Evolutionary conservation across 768 basidiomycete genomes (phyloP), one percentile per base, ranked within the genome.

Genomic region (Pulveroboletus sp.): DNA sequence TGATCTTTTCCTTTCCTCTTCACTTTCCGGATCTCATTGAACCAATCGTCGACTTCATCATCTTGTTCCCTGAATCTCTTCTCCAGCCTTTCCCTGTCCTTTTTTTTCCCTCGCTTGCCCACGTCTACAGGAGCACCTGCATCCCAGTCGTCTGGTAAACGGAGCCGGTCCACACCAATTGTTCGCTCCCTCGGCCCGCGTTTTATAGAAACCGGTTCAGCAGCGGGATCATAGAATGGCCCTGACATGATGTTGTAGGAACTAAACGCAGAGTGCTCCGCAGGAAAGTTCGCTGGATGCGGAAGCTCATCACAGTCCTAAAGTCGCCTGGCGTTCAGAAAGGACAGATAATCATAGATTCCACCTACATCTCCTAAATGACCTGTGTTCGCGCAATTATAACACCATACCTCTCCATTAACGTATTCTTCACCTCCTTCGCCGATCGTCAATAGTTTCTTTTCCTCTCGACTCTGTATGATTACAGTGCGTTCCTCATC

Each of bases 391-490:
- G 85, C 89, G 56, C 89, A 92, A 57, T 86, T 87, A 62, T 89
- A 88, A 64, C 89, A 92, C 85, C 85, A 91, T 57, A 80, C 73
- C 60, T 88, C 86, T 31, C 68, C 65, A 5, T 78, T 84, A 47
- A 91, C 82, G 65, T 85, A 89, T 6, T 83, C 86, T 64, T 90
- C 89, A 9, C 88, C 86, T 13, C 89, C 88, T 48, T 83, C 61
- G 10, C 88, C 86, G 7, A 88, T 66, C 11, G 62, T 60, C 6
- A 82, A 61, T 4, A 69, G 62, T 38, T 72, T 76, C 61, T 77
- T 85, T 26, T 71, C 63, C 51, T 77, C 73, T 28, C 87, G 80
- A 17, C 52, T 57, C 15, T 63, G 60, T 3, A 84, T 64, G 37
- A 76, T 76, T 6, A 58, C 52, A 10, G 65, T 60, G 28, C 78